phyloP scores from a whole-genome alignment of 2,329 filamentous ascomycete genomes.

The Aspergillus pseudoviridinutans region DNA sequence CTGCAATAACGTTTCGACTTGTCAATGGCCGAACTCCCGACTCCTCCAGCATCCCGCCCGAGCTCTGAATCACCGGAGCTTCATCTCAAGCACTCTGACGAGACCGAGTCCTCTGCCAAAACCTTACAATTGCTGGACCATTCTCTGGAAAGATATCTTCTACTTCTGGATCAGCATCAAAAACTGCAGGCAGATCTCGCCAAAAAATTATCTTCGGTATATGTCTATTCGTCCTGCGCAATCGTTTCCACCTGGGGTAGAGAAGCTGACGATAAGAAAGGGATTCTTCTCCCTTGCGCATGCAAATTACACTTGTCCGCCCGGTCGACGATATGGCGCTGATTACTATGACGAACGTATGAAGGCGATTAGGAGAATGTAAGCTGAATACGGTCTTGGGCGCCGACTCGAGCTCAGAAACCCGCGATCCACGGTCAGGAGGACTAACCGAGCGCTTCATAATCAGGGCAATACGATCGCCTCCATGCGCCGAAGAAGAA shows the following conservation, averaged over 20 bases:
- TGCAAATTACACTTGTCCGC: conserved; percentile 45
- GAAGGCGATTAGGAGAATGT: conserved; percentile 45
- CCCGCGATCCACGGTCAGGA: neutral
- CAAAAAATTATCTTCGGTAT: conserved; percentile 38
- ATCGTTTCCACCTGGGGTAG: neutral
- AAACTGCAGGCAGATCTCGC: conserved; percentile 36
- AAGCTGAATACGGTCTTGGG: conserved; percentile 3
- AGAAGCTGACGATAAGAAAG: conserved; percentile 23
- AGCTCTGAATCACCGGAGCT: conserved; percentile 24
- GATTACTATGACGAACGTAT: conserved; percentile 51
- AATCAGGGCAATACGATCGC: conserved; percentile 11
- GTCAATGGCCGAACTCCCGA: conserved; percentile 31
- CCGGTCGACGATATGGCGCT: conserved; percentile 44
- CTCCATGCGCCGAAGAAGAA: neutral
- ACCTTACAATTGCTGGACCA: conserved; percentile 35
- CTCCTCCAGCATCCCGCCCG: conserved; percentile 31
- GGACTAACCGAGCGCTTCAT: conserved; percentile 1
- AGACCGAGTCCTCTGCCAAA: conserved; percentile 19
- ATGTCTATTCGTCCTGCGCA: neutral
- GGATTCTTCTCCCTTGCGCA: conserved; percentile 48
- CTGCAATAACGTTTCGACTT: neutral
- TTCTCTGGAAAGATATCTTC: conserved; percentile 41
- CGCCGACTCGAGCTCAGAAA: neutral
- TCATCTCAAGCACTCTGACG: conserved; percentile 13
- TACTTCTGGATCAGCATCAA: conserved; percentile 42